Base-by-base conservation (phyloP, 2,329 filamentous ascomycete genomes). In the Penicillium oxalicum region DNA sequence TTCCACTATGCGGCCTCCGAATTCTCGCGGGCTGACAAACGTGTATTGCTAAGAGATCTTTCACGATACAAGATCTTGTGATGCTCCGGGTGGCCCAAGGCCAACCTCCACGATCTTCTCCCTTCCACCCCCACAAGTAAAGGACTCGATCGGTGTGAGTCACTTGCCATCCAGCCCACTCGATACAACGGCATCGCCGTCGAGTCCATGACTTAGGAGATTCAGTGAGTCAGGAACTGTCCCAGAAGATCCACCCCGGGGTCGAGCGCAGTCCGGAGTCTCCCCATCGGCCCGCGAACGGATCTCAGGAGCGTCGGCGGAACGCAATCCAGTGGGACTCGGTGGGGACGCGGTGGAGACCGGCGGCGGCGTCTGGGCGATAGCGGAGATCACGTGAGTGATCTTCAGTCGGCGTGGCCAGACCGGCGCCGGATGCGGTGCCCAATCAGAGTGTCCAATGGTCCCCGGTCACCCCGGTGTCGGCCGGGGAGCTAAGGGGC, bases 401-500 rank as follows among this genome's bases (percentile, higher is more conserved):
- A 5, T 2, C 28, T 12, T n/a, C 27, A 25, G 36, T 5, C 24
- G 13, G 8, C 8, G 29, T 40, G 28, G 40, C 40, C 40, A 42
- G 27, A 42, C 9, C 37, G 26, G n/a, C 43, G 36, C 43, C 43
- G 43, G 43, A 25, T 45, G 26, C 35, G 43, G 43, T 27, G 9
- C 26, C 51, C 55, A 58, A 56, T 53, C 52, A 57, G n/a, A 7
- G 6, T 27, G 28, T 13, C 35, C 38, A 34, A 9, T 32, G 29
- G 25, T 32, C 29, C 8, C 11, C 26, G 35, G 34, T 24, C 41
- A 35, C 51, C 55, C 52, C 55, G 55, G 49, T 53, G 50, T 56
- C 55, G 55, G 56, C 51, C 54, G 56, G 57, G 56, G 57, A 59
- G 57, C 26, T 45, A 32, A 2, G 27, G 43, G 49, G 42, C 5